Conservation (phyloP, 257 asterid species). For the Apocynum venetum region DNA sequence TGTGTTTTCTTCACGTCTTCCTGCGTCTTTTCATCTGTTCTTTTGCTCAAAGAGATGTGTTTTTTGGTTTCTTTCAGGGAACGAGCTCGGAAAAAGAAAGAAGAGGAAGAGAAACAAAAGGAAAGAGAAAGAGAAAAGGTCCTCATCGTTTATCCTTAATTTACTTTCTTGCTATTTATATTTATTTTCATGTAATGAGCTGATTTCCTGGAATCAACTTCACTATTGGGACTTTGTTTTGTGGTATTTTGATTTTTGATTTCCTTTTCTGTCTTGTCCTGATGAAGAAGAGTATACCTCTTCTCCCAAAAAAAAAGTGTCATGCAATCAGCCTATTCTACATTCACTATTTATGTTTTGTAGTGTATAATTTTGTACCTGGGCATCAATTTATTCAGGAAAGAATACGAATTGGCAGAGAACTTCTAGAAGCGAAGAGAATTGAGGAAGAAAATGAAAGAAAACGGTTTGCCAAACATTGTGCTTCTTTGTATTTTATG, state of each 20-base stretch:
- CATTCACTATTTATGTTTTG: conserved; percentile 5
- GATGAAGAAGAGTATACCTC: no score
- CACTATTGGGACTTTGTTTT: neutral
- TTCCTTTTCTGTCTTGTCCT: neutral
- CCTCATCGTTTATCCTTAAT: conserved; percentile 7
- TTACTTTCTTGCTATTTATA: conserved; percentile 2
- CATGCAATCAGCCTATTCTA: neutral
- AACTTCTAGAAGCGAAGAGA: conserved; percentile 93
- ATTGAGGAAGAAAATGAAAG: conserved; percentile 97
- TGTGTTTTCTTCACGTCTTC: neutral
- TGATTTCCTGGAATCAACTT: neutral
- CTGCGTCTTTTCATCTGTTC: neutral
- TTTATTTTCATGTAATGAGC: conserved; percentile 6
- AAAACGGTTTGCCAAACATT: conserved; percentile 65
- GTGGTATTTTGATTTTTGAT: neutral
- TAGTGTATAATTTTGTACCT: conserved; percentile 14
- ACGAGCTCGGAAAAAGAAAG: conserved; percentile 91
- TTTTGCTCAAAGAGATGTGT: neutral
- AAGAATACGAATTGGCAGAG: conserved; percentile 82
- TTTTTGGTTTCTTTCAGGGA: conserved; percentile 45
- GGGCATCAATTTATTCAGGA: conserved; percentile 51
- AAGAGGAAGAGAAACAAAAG: conserved; percentile 86
- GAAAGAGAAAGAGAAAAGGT: conserved; percentile 94
- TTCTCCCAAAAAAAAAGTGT: neutral
- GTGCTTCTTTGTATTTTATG: conserved; percentile 5